phyloP scores from a whole-genome alignment of 495 filamentous ascomycete species.

The Hyaloscypha finlandica region DNA sequence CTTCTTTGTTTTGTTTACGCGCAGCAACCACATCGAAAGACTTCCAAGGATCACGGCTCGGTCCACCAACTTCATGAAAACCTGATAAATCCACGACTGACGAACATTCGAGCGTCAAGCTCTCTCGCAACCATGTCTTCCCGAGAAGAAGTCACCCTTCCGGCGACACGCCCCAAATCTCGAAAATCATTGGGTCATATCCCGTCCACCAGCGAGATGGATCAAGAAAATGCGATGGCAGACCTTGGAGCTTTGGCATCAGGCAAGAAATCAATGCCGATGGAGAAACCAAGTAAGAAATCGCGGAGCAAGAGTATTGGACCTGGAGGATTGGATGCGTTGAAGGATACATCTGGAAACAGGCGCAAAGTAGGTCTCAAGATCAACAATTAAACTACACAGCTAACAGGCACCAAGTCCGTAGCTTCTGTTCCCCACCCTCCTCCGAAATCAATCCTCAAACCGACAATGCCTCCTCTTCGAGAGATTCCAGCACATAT shows the following conservation, averaged over 20 bases:
- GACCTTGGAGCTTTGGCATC: slow-evolving; percentile 50
- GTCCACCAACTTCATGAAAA: slow-evolving; percentile 13
- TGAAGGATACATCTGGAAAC: slow-evolving; percentile 79
- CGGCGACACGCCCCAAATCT: slow-evolving; percentile 57
- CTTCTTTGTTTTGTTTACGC: slow-evolving; percentile 28
- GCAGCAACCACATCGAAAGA: neutral
- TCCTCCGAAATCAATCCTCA: slow-evolving; percentile 77
- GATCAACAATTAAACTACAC: slow-evolving; percentile 15
- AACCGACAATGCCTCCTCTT: slow-evolving; percentile 73
- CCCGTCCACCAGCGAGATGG: slow-evolving; percentile 51
- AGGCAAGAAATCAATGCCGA: slow-evolving; percentile 39
- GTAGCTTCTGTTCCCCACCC: slow-evolving; percentile 47
- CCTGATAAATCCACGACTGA: neutral
- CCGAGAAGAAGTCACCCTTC: slow-evolving; percentile 47
- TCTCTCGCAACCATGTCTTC: slow-evolving; percentile 44
- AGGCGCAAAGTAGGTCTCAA: slow-evolving; percentile 65
- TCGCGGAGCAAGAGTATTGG: slow-evolving; percentile 94
- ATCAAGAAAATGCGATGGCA: slow-evolving; percentile 74
- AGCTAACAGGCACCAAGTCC: slow-evolving; percentile 41
- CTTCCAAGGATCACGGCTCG: slow-evolving; percentile 15
- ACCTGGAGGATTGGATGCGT: slow-evolving; percentile 81
- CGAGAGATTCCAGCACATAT: slow-evolving; percentile 55
- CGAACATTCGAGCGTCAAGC: slow-evolving; percentile 18
- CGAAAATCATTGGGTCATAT: slow-evolving; percentile 78
- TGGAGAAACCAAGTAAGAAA: slow-evolving; percentile 61